These are phyloP conservation scores for Rauvolfia tetraphylla DNA, from an alignment of 257 asterid species.

Conservation along the genomic window DNA sequence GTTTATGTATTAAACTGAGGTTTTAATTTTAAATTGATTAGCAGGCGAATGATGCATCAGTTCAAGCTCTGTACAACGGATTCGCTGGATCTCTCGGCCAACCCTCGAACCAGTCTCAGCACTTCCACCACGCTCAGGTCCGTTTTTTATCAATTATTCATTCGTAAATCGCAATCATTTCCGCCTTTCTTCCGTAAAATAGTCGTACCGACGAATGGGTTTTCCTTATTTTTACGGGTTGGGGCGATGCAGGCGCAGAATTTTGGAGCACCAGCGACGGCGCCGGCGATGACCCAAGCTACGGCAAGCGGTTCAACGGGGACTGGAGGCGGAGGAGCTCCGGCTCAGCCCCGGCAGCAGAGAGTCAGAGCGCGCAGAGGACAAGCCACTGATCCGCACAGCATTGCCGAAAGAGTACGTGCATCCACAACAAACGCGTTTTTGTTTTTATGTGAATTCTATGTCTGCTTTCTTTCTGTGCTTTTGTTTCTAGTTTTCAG, in stretches of 20 bases:
- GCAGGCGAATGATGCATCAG: slow-evolving; percentile 59
- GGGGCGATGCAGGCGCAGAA: slow-evolving; percentile 39
- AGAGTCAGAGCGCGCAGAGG: slow-evolving; percentile 97
- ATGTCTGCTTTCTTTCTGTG: background rate
- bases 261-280: slow-evolving; percentile 30
- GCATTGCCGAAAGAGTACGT: slow-evolving; percentile 93
- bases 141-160: background rate
- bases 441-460: background rate
- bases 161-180: background rate
- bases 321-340: slow-evolving; percentile 30
- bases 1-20: background rate
- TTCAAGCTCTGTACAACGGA: slow-evolving; percentile 66
- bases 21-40: slow-evolving; percentile 8
- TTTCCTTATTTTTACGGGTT: slow-evolving; percentile 1
- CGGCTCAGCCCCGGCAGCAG: slow-evolving; percentile 83
- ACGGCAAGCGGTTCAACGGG: slow-evolving; percentile 61
- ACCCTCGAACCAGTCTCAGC: slow-evolving; percentile 53
- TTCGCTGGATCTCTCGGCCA: slow-evolving; percentile 58
- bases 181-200: background rate
- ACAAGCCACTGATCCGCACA: slow-evolving; percentile 98
- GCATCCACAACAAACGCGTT: background rate
- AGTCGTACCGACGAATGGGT: background rate
- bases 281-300: slow-evolving; percentile 40
- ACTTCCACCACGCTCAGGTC: slow-evolving; percentile 65
- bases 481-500: slow-evolving; percentile 10